Evolutionary conservation across 805 yeast genomes (phyloP), one percentile per base, ranked within the genome.

Genomic region (Pichia scutulata): DNA sequence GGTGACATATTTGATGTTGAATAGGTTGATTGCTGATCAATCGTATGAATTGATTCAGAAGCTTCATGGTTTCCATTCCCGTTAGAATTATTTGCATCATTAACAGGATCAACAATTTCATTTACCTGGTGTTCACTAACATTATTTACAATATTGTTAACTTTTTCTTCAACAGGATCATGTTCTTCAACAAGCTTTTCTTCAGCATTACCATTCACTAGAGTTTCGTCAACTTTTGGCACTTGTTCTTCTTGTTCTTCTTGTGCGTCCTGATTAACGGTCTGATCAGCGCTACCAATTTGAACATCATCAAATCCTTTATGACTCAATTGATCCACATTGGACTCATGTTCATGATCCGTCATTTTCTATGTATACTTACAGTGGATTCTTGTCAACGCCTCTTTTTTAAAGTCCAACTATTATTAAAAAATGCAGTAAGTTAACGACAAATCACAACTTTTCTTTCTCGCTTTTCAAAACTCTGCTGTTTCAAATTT

Each of bases 21-120:
- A 39, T 46, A 37, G 4, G 49, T 43, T 10, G 49, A 46, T 25
- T 45, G 52, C 14, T 50, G 49, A 28, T 50, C 52, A 40, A 41
- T 13, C 0, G 49, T 46, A 39, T 25, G 49, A 10, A 50, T 19
- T 14, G 52, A 49, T 4, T 36, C 19, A n/a, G 42, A 26, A 13
- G 10, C 10, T 23, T 44, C 47, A 24, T 18, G 23, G 9, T 18
- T 26, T 42, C 22, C 46, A 3, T 5, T 21, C 18, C 7, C 23
- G 33, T 13, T 33, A 10, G 43, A 7, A 8, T 40, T 9, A 18
- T 18, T 23, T 14, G 10, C 13, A 12, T 46, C 14, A 13, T 21
- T n/a, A 13, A 10, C 40, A 12, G 41, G 8, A 13, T 21, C 12
- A 13, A 10, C 40, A 28, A 3, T 12, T 28, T 28, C 33, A 28